These are phyloP conservation scores for Exophiala mesophila DNA, from an alignment of 2,329 filamentous ascomycete genomes.

Conservation along the genomic window DNA sequence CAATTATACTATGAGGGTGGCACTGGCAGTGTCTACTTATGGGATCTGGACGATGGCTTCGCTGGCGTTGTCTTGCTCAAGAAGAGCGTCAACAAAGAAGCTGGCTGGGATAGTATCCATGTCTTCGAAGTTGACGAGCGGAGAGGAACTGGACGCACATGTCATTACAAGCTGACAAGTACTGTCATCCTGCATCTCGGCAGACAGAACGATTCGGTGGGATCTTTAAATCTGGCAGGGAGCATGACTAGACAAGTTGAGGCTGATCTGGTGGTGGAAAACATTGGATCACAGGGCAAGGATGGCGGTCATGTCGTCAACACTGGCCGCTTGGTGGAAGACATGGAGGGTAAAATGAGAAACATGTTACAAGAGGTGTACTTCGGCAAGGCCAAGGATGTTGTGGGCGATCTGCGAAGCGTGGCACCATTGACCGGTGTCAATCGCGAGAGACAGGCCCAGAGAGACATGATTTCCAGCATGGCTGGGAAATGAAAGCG, in stretches of 20 bases:
- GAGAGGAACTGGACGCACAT: conserved; percentile 59
- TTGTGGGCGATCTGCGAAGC: conserved; percentile 91
- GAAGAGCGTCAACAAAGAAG: conserved; percentile 62
- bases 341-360: conserved; percentile 99
- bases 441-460: conserved; percentile 22
- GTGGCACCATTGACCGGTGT: conserved; percentile 28
- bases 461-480: conserved; percentile 25
- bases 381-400: conserved; percentile 98
- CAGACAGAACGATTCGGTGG: conserved; percentile 57
- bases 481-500: conserved; percentile 25
- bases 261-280: conserved; percentile 78
- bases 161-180: conserved; percentile 95
- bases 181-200: conserved; percentile 85
- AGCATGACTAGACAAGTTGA: conserved; percentile 98
- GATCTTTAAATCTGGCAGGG: conserved; percentile 85
- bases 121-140: conserved; percentile 96
- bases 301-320: conserved; percentile 95
- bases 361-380: conserved; percentile 97
- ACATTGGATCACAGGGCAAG: conserved; percentile 37
- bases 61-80: conserved; percentile 93
- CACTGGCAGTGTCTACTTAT: conserved; percentile 85
- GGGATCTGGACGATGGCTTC: conserved; percentile 97
- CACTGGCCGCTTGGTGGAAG: conserved; percentile 88
- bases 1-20: conserved; percentile 94
- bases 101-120: conserved; percentile 97